A percentile compares a stretch with the other conserved stretches of the same genome.
Conservation (phyloP, 176 grass and related monocot genomes). For the Lolium perenne region DNA sequence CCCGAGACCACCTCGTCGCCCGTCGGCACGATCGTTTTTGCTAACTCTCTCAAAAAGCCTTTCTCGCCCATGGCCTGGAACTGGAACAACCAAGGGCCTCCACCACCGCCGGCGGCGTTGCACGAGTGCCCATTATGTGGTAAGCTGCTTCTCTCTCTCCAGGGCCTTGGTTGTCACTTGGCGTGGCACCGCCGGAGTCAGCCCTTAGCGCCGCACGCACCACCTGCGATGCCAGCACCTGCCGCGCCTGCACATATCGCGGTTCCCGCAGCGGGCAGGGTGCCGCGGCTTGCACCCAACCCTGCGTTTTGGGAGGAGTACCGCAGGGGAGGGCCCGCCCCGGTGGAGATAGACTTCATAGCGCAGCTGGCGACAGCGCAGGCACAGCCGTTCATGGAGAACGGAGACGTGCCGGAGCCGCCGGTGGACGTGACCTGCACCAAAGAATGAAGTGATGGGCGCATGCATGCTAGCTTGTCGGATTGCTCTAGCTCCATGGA, state of each 20-base stretch:
- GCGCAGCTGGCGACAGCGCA: too few species aligned
- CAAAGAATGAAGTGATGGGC: background rate
- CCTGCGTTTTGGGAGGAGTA: constrained; percentile 1
- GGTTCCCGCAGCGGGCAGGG: background rate
- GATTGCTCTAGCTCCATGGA: background rate
- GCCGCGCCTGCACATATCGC: background rate
- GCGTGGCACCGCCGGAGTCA: background rate
- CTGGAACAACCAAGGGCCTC: background rate
- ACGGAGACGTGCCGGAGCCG: background rate
- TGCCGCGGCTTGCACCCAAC: background rate
- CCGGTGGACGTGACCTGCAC: background rate
- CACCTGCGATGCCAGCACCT: background rate
- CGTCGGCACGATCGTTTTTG: too few species aligned
- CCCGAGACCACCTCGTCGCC: background rate
- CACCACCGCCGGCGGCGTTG: background rate
- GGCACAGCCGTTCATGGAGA: background rate
- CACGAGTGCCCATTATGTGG: background rate
- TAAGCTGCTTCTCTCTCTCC: background rate
- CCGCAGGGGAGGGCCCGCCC: background rate
- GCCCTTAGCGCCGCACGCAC: too few species aligned
- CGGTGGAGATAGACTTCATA: background rate
- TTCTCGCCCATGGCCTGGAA: background rate
- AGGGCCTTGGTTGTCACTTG: background rate
- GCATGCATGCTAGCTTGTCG: background rate
- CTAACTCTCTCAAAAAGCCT: background rate